A percentile compares a stretch with the other conserved stretches of the same genome.
Evolutionary conservation across 108 stramenopile species (phyloP).

Genomic region (Asterionellopsis glacialis): DNA sequence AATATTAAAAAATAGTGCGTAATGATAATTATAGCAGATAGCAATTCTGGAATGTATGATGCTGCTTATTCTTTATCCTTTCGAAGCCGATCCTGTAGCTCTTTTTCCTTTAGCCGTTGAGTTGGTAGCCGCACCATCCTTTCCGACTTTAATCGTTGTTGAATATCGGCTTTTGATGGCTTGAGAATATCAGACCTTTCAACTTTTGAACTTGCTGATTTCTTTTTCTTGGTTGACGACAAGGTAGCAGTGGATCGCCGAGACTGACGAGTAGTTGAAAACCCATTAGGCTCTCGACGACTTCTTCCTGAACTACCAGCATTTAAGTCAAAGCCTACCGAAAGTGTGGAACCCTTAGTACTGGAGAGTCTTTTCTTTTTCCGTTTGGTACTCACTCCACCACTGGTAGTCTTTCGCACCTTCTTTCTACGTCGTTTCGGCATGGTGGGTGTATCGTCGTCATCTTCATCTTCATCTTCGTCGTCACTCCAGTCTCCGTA

Average conservation of each 20-base stretch:
- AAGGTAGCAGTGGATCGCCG: background rate
- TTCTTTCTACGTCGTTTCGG: background rate
- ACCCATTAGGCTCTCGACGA: no score
- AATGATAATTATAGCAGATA: no score
- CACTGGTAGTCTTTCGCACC: background rate
- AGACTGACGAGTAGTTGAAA: no score
- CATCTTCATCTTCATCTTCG: slow-evolving; percentile 23
- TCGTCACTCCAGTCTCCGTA: slow-evolving; percentile 65
- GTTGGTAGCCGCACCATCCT: slow-evolving; percentile 7
- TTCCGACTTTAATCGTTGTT: background rate
- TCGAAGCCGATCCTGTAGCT: background rate
- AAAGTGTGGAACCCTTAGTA: background rate
- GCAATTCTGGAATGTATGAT: no score
- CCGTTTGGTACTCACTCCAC: background rate
- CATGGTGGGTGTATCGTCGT: background rate
- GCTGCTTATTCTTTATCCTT: no score
- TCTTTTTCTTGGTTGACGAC: background rate
- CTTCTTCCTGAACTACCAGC: background rate
- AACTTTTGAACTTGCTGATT: background rate
- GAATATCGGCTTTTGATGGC: background rate
- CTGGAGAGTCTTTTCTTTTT: background rate
- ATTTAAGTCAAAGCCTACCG: background rate
- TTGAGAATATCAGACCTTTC: background rate
- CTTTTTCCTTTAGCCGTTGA: background rate
- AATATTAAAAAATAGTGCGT: no score